Base-by-base conservation (phyloP, 2,329 filamentous ascomycete genomes). In the Zymoseptoria brevis region DNA sequence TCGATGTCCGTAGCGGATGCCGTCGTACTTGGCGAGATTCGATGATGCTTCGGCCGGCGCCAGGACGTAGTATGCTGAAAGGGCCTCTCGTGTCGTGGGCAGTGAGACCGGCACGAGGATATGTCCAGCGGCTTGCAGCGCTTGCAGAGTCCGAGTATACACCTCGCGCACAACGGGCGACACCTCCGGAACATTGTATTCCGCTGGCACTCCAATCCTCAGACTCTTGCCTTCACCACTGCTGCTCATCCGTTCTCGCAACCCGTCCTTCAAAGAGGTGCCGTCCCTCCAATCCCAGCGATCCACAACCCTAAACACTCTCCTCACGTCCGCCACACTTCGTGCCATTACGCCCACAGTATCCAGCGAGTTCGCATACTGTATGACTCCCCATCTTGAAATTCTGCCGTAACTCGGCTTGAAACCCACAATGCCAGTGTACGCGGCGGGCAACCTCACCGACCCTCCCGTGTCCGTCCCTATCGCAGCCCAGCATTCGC, bases 1-100 rank as follows among this genome's bases (percentile, higher is more conserved):
- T 29, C 85, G 81, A 19, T 79, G 80, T 1, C 94, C 94, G 74
- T 96, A 99, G 9, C 94, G 87, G n/a, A 97, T 85, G 19, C 94
- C 94, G 68, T 99, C 95, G 73, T 96, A 99, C 73, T 96, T 96
- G 59, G 94, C 90, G 1, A 99, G 83, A 69, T 99, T 99, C 16
- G 93, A 97, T 1, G 90, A 90, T 3, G 94, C 94, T 75, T 99
- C 94, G 16, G 94, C 93, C 0, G 94, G 90, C 0, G 94, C 95
- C 58, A 99, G 85, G 58, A 99, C 83, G 74, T 99, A 99, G 77
- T 99, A 99, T 35, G 94, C 89, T 19, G 91, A 89, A 0, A 99
- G 83, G 0, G 94, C 93, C 66, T 89, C 86, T 62, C 85, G 87
- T 1, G 93, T 99, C 0, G 87, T 84, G 0, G 93, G 92, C 4